phyloP scores from a whole-genome alignment of 2,329 filamentous ascomycete species.

The Leptographium radiaticola region DNA sequence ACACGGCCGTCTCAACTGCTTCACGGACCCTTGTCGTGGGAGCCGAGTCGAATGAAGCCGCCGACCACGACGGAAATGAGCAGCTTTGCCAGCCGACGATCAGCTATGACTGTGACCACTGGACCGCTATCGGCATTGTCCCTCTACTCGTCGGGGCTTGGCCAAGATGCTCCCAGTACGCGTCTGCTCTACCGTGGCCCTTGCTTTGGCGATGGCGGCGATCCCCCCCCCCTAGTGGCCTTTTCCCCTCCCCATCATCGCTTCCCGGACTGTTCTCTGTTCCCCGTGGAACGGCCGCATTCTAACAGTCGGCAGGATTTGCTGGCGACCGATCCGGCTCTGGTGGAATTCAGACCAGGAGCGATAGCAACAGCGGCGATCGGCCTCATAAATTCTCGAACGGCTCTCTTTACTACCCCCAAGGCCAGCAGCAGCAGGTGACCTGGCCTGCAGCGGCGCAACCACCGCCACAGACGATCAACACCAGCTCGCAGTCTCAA shows the following conservation, averaged over 20 bases:
- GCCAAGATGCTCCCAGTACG: constrained; percentile 11
- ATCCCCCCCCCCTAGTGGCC: background rate
- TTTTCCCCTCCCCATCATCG: background rate
- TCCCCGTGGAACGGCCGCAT: background rate
- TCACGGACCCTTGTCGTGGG: background rate
- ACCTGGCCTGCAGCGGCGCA: background rate
- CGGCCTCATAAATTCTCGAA: background rate
- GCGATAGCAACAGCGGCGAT: background rate
- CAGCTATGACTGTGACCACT: constrained; percentile 3
- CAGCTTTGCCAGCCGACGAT: constrained; percentile 2
- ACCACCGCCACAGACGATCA: background rate
- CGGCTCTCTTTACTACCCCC: background rate
- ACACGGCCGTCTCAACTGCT: background rate
- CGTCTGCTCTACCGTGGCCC: background rate
- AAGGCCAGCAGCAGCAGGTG: background rate
- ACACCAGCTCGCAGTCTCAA: background rate
- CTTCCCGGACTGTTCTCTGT: background rate
- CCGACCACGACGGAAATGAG: constrained; percentile 2
- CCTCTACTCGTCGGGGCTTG: constrained; percentile 3
- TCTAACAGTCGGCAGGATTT: background rate
- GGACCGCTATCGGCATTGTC: constrained; percentile 6
- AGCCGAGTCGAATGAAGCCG: background rate
- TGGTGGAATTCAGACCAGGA: background rate
- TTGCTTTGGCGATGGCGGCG: background rate
- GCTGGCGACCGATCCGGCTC: constrained; percentile 1